Evolutionary conservation across 768 basidiomycete species (phyloP).

Genomic region (Chalciporus sphaerocephalus): DNA sequence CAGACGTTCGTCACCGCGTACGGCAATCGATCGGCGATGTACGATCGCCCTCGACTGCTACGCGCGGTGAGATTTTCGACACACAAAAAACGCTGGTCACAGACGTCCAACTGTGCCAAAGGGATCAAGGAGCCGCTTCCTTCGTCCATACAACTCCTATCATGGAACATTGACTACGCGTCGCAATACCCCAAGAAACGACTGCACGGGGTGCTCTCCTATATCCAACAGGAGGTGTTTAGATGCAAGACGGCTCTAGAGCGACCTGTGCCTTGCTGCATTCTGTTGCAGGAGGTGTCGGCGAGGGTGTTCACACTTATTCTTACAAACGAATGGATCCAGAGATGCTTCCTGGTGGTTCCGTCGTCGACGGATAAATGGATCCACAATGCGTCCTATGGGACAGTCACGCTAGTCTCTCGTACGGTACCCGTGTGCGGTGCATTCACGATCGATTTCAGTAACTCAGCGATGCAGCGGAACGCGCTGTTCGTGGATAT

Average conservation of each 20-base stretch:
- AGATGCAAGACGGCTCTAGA: slow-evolving; percentile 37
- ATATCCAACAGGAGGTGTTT: slow-evolving; percentile 54
- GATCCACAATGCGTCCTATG: slow-evolving; percentile 48
- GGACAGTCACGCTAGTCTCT: slow-evolving; percentile 69
- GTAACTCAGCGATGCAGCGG: slow-evolving; percentile 46
- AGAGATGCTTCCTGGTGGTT: slow-evolving; percentile 52
- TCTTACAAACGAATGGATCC: slow-evolving; percentile 59
- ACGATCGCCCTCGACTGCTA: slow-evolving; percentile 26
- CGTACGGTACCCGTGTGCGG: slow-evolving; percentile 47
- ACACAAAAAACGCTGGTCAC: slow-evolving; percentile 32
- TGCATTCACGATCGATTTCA: slow-evolving; percentile 51
- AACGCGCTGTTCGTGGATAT: slow-evolving; percentile 57
- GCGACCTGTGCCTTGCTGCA: slow-evolving; percentile 53
- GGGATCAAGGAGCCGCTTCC: slow-evolving; percentile 36
- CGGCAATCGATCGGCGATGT: slow-evolving; percentile 16
- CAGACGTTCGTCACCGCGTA: slow-evolving; percentile 16
- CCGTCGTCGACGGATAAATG: slow-evolving; percentile 54
- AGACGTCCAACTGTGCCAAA: slow-evolving; percentile 33
- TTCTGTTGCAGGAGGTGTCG: slow-evolving; percentile 70
- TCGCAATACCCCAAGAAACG: slow-evolving; percentile 38
- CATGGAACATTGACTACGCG: slow-evolving; percentile 68
- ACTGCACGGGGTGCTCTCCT: slow-evolving; percentile 43
- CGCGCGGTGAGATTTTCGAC: slow-evolving; percentile 32
- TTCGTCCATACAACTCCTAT: slow-evolving; percentile 50
- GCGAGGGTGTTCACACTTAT: slow-evolving; percentile 42